phyloP scores from a whole-genome alignment of 371 early-diverging fungal species.

The Choanephora cucurbitarum region DNA sequence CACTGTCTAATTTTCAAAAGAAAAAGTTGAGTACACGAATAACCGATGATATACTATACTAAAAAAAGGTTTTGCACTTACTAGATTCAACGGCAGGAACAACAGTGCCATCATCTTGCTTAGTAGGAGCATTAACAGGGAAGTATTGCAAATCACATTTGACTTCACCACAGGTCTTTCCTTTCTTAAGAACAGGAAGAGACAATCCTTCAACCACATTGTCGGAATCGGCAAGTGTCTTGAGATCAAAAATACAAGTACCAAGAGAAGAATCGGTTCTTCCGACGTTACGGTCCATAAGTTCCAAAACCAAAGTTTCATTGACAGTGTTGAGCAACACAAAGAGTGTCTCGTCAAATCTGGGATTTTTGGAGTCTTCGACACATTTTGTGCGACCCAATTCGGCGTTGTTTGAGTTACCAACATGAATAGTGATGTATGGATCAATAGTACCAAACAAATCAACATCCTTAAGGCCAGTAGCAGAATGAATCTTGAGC shows the following conservation, averaged over 20 bases:
- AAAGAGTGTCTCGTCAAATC: conserved; percentile 50
- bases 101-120: conserved; percentile 49
- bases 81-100: conserved; percentile 47
- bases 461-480: conserved; percentile 82
- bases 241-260: conserved; percentile 59
- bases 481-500: conserved; percentile 76
- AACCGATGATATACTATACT: too few species aligned
- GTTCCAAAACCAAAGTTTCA: conserved; percentile 37
- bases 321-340: conserved; percentile 42
- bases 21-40: background rate
- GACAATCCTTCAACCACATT: conserved; percentile 37
- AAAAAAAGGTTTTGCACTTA: conserved; percentile 22
- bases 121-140: conserved; percentile 40
- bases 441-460: conserved; percentile 88
- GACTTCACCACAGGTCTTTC: conserved; percentile 48
- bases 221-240: conserved; percentile 52
- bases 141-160: conserved; percentile 49
- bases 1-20: conserved; percentile 37
- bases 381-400: conserved; percentile 59
- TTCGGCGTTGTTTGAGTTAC: conserved; percentile 62
- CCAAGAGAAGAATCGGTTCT: conserved; percentile 45
- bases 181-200: conserved; percentile 40
- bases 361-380: conserved; percentile 59
- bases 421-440: conserved; percentile 72
- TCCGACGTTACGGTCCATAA: conserved; percentile 49